A percentile compares a stretch with the other conserved stretches of the same genome.
Evolutionary conservation across 2,329 filamentous ascomycete genomes (phyloP).

Genomic region (Trichoderma cornu-damae): DNA sequence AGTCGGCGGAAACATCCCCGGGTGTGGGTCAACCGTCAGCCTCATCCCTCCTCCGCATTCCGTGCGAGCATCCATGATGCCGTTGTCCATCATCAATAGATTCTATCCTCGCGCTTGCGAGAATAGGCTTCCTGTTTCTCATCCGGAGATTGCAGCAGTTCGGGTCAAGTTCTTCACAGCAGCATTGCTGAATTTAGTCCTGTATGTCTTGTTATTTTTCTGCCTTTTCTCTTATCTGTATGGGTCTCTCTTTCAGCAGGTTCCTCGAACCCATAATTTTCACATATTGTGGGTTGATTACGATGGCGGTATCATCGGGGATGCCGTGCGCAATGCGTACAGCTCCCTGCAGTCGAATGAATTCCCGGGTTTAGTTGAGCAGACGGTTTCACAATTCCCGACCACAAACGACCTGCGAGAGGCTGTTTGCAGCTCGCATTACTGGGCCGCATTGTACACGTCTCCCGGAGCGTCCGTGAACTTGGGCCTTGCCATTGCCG

Average conservation of each 20-base stretch:
- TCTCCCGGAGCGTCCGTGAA: constrained; percentile 16
- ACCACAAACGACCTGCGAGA: constrained; percentile 13
- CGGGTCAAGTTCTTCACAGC: constrained; percentile 21
- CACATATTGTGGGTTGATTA: constrained; percentile 25
- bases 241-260: constrained; percentile 23
- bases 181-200: constrained; percentile 20
- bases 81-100: neutral
- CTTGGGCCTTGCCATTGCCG: constrained; percentile 18
- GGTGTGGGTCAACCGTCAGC: neutral
- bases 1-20: neutral
- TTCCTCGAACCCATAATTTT: constrained; percentile 20
- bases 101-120: constrained; percentile 22
- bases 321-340: constrained; percentile 24
- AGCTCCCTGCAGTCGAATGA: constrained; percentile 16
- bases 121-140: constrained; percentile 5
- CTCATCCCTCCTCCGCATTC: neutral
- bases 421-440: constrained; percentile 21
- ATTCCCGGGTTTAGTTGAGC: constrained; percentile 23
- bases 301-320: constrained; percentile 23
- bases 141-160: constrained; percentile 14
- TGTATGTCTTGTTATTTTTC: constrained; percentile 39
- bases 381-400: constrained; percentile 15
- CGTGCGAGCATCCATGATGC: neutral
- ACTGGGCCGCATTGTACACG: constrained; percentile 23
- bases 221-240: constrained; percentile 25